Percentiles rank a stretch among this genome's conserved stretches.
Conservation (phyloP, 371 early-diverging fungal genomes). For the Circinella umbellata region DNA sequence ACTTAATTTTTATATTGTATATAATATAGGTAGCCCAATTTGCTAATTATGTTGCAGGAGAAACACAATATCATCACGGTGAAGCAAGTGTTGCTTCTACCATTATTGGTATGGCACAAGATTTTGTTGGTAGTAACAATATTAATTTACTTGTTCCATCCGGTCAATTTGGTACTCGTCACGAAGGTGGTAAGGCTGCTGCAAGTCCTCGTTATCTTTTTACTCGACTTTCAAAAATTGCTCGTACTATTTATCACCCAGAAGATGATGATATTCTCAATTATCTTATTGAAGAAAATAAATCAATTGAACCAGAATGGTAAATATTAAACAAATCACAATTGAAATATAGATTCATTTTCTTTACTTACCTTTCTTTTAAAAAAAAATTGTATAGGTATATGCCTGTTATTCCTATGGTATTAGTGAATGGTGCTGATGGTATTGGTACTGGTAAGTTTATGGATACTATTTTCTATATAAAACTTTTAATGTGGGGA, state of each 20-base stretch:
- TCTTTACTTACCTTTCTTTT: neutral
- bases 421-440: conserved; percentile 97
- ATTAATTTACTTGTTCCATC: conserved; percentile 90
- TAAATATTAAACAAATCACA: conserved; percentile 22
- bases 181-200: conserved; percentile 98
- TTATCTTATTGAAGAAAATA: conserved; percentile 95
- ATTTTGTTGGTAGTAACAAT: conserved; percentile 99
- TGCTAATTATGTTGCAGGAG: conserved; percentile 94
- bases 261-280: conserved; percentile 91
- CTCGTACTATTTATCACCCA: conserved; percentile 86
- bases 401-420: conserved; percentile 97
- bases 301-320: conserved; percentile 97
- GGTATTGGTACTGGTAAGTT: conserved; percentile 97
- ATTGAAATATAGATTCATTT: neutral
- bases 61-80: conserved; percentile 99
- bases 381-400: conserved; percentile 51
- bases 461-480: neutral
- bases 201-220: conserved; percentile 99
- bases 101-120: conserved; percentile 97
- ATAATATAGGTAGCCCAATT: conserved; percentile 82
- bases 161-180: conserved; percentile 98
- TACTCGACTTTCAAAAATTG: conserved; percentile 82
- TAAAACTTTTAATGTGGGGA: too few species aligned
- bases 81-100: conserved; percentile 91
- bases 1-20: neutral